Conservation (phyloP, 352 stramenopile species). For the Pythium periplocum region DNA sequence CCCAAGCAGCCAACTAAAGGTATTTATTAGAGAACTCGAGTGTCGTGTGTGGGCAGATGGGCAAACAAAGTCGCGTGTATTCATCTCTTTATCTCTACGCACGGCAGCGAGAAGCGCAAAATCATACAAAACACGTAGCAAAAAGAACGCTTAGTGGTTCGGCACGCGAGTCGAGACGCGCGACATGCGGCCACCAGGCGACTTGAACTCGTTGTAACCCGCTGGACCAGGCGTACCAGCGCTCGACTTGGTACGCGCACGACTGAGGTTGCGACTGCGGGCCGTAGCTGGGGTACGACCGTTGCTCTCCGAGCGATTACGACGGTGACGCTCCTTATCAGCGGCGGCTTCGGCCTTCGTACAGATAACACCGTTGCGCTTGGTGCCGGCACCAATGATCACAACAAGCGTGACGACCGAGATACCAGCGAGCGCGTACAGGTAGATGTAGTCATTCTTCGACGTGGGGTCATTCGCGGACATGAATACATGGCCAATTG, state of each 20-base stretch:
- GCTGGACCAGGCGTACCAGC: too few species aligned
- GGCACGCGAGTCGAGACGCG: conserved; percentile 3
- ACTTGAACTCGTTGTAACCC: conserved; percentile 13
- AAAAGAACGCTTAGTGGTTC: conserved; percentile 4
- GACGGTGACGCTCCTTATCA: conserved; percentile 28
- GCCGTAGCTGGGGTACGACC: conserved; percentile 37
- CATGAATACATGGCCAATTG: conserved; percentile 57
- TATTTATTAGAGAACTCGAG: too few species aligned
- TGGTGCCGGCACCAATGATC: conserved; percentile 42
- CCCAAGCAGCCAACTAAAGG: too few species aligned
- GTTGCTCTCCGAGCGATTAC: conserved; percentile 34
- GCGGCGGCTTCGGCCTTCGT: conserved; percentile 38
- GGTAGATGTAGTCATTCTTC: conserved; percentile 43
- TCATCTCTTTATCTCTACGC: neutral
- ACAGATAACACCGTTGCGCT: conserved; percentile 60
- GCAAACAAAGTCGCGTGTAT: too few species aligned
- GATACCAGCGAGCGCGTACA: conserved; percentile 44
- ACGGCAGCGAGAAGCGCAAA: conserved; percentile 1
- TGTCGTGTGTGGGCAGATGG: too few species aligned
- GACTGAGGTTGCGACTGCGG: conserved; percentile 52
- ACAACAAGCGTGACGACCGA: conserved; percentile 38
- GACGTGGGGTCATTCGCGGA: conserved; percentile 27
- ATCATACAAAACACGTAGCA: conserved; percentile 1
- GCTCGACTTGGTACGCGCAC: conserved; percentile 45
- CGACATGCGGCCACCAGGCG: conserved; percentile 24